Conservation (phyloP, 2,329 filamentous ascomycete genomes). For the Sporothrix mexicana region DNA sequence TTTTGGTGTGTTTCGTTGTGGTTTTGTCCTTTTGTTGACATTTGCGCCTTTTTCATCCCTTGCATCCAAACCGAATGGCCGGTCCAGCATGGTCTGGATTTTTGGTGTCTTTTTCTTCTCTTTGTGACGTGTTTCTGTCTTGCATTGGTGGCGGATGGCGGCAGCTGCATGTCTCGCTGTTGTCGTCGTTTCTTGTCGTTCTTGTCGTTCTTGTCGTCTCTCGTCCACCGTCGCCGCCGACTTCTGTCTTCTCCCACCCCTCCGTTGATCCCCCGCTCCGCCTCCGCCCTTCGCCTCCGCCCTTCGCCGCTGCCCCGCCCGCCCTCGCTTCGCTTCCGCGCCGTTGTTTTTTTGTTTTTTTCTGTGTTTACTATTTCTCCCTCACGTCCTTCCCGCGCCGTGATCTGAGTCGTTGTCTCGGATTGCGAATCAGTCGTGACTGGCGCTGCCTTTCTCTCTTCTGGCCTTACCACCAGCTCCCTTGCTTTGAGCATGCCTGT, state of each 20-base stretch:
- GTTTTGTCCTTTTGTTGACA: neutral
- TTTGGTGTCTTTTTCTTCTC: neutral
- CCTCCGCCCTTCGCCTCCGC: neutral
- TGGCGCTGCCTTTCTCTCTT: neutral
- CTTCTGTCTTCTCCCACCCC: neutral
- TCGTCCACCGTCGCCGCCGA: neutral
- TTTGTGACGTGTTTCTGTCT: neutral
- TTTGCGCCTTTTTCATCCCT: slow-evolving; percentile 23
- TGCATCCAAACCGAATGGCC: slow-evolving; percentile 23
- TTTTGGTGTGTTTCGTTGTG: neutral
- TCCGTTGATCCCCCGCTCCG: neutral
- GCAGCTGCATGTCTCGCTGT: slow-evolving; percentile 25
- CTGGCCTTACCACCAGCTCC: neutral
- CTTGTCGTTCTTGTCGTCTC: too few species aligned
- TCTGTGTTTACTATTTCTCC: too few species aligned
- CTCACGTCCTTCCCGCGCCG: slow-evolving; percentile 20
- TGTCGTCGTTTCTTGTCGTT: too few species aligned
- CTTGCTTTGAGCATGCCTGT: slow-evolving; percentile 26
- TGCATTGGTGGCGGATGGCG: neutral
- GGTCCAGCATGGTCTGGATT: slow-evolving; percentile 22
- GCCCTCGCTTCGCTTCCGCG: neutral
- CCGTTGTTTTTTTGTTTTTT: too few species aligned
- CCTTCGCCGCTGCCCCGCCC: neutral
- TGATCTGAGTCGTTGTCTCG: slow-evolving; percentile 30
- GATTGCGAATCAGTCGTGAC: slow-evolving; percentile 2